Percentiles rank a stretch among this genome's conserved stretches.
phyloP scores from a whole-genome alignment of 2,329 filamentous ascomycete species.

The Ceratocystis papillata region DNA sequence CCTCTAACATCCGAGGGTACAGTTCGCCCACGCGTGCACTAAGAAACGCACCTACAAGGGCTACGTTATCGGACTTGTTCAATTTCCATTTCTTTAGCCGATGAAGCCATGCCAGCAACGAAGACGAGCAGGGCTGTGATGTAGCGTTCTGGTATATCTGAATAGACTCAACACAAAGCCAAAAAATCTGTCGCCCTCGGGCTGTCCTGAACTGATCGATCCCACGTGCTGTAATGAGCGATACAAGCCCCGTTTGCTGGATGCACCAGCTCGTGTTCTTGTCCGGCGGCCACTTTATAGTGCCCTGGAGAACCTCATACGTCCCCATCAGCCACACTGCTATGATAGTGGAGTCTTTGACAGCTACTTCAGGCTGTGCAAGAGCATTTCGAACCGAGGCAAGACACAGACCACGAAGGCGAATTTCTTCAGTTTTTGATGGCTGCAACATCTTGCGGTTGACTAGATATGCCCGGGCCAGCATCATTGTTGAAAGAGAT shows the following conservation, averaged over 20 bases:
- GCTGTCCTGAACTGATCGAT: slow-evolving; percentile 17
- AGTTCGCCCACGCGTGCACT: slow-evolving; percentile 16
- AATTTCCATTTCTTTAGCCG: slow-evolving; percentile 17
- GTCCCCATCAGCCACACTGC: slow-evolving; percentile 23
- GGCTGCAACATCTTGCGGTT: slow-evolving; percentile 16
- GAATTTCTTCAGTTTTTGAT: slow-evolving; percentile 3
- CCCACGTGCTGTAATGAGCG: slow-evolving; percentile 19
- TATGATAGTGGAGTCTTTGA: slow-evolving; percentile 21
- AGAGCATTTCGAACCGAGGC: slow-evolving; percentile 19
- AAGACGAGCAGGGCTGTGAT: slow-evolving; percentile 14
- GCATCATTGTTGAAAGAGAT: slow-evolving; percentile 21
- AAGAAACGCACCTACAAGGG: slow-evolving; percentile 15
- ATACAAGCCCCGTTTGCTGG: slow-evolving; percentile 19
- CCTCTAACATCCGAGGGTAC: slow-evolving; percentile 19
- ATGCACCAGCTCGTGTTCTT: slow-evolving; percentile 16
- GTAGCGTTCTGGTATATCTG: slow-evolving; percentile 23
- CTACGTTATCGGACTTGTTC: slow-evolving; percentile 3
- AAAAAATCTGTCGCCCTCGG: slow-evolving; percentile 21
- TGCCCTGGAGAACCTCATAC: slow-evolving; percentile 22
- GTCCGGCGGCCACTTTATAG: slow-evolving; percentile 20
- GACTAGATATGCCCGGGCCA: slow-evolving; percentile 22
- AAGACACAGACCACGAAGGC: slow-evolving; percentile 18
- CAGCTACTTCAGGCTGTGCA: slow-evolving; percentile 1
- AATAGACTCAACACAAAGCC: slow-evolving; percentile 22
- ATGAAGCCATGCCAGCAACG: slow-evolving; percentile 20